A percentile compares a stretch with the other conserved stretches of the same genome.
Conservation (phyloP, 495 filamentous ascomycete species). For the Pyrenula massariospora region DNA sequence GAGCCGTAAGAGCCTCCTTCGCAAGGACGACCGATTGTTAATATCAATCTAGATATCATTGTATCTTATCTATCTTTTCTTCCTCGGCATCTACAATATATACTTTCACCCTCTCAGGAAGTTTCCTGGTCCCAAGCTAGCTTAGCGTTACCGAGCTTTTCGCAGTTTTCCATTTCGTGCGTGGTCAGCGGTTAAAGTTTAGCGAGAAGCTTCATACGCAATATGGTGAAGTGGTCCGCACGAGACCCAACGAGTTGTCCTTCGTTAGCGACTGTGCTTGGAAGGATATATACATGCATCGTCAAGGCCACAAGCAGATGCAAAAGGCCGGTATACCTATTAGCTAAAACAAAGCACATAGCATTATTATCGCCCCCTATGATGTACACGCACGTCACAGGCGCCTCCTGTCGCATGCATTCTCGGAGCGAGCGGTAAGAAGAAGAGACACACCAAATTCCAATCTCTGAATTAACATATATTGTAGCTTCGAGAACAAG, state of each 20-base stretch:
- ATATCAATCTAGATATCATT: not conserved
- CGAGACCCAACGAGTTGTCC: constrained; percentile 40
- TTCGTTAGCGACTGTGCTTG: constrained; percentile 37
- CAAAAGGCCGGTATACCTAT: constrained; percentile 4
- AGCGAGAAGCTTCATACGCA: constrained; percentile 21
- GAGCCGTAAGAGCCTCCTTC: not conserved
- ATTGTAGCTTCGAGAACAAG: constrained; percentile 23
- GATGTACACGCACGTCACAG: constrained; percentile 30
- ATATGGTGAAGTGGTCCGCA: constrained; percentile 43
- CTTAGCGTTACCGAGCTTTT: constrained; percentile 11
- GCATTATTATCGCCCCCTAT: constrained; percentile 16
- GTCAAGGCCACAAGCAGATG: not conserved
- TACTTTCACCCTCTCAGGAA: constrained; percentile 36
- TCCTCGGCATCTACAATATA: constrained; percentile 29
- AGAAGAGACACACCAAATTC: not conserved
- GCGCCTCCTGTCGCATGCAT: constrained; percentile 38
- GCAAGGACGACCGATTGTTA: not conserved
- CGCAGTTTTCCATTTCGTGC: constrained; percentile 23
- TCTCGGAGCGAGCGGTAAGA: constrained; percentile 28
- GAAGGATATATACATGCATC: constrained; percentile 43
- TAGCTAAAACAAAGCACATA: constrained; percentile 3
- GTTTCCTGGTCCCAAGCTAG: constrained; percentile 37
- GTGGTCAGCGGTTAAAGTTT: constrained; percentile 14
- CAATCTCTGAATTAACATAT: not conserved
- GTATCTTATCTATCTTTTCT: not conserved